Evolutionary conservation across 768 basidiomycete genomes (phyloP).

Genomic region (Aureoboletus auriporus): DNA sequence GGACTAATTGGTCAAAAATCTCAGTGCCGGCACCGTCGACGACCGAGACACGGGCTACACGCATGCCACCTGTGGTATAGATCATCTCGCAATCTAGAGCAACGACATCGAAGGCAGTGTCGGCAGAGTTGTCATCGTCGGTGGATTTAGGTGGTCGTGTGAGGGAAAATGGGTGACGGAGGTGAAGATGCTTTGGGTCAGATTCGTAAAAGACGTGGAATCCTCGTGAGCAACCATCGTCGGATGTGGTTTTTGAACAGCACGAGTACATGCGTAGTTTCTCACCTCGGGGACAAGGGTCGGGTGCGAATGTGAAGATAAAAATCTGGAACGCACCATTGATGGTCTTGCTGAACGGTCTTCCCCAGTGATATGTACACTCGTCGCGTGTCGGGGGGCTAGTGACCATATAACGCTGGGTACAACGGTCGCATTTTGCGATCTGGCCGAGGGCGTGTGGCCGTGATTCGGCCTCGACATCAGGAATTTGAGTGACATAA

Average conservation of each 20-base stretch:
- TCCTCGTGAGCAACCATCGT: constrained; percentile 70
- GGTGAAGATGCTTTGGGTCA: constrained; percentile 59
- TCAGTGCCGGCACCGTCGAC: constrained; percentile 71
- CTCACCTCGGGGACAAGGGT: constrained; percentile 47
- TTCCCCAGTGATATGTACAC: constrained; percentile 86
- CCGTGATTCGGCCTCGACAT: constrained; percentile 56
- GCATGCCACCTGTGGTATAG: constrained; percentile 89
- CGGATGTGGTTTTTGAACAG: constrained; percentile 59
- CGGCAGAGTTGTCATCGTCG: constrained; percentile 9
- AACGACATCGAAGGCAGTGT: constrained; percentile 64
- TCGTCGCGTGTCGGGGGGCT: constrained; percentile 51
- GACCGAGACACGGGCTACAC: constrained; percentile 86
- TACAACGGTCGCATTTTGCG: constrained; percentile 78
- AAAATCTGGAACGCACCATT: constrained; percentile 48
- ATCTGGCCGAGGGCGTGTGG: constrained; percentile 61
- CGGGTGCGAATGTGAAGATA: background rate
- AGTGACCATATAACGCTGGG: constrained; percentile 63
- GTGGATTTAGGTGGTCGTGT: constrained; percentile 23
- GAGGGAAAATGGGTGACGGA: constrained; percentile 68
- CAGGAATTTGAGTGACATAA: constrained; percentile 67
- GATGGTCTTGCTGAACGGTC: constrained; percentile 52
- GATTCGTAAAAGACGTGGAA: constrained; percentile 91
- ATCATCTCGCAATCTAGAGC: constrained; percentile 98
- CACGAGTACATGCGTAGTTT: constrained; percentile 71
- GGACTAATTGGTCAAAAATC: constrained; percentile 79